phyloP scores from a whole-genome alignment of 176 grass and related monocot species.

The Juncus effusus region DNA sequence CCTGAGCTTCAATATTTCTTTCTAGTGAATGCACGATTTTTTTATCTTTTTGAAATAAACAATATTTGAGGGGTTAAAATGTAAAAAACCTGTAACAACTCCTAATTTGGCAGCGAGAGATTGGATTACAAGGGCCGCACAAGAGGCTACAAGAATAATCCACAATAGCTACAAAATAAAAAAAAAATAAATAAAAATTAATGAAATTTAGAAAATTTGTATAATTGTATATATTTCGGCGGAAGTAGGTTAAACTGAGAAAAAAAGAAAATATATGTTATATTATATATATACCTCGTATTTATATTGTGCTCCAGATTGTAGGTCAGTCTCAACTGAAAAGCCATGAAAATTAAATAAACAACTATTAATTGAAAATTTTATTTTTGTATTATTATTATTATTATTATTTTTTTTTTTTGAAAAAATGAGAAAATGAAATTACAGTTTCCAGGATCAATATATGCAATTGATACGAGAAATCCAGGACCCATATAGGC shows the following conservation, averaged over 20 bases:
- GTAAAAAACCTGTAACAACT: conserved; percentile 67
- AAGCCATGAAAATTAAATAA: not conserved
- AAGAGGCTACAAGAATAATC: conserved; percentile 95
- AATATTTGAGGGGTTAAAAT: not conserved
- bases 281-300: conserved; percentile 60
- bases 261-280: not conserved
- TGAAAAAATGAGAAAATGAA: not conserved
- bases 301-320: conserved; percentile 88
- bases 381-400: too few relatives aligned
- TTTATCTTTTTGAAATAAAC: too few relatives aligned
- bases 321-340: conserved; percentile 93
- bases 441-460: conserved; percentile 99
- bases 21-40: too few relatives aligned
- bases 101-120: conserved; percentile 91
- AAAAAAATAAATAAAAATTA: conserved; percentile 21
- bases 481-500: conserved; percentile 93
- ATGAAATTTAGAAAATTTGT: not conserved
- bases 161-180: conserved; percentile 70
- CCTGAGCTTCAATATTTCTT: too few relatives aligned
- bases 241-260: not conserved
- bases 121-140: conserved; percentile 94
- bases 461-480: conserved; percentile 92
- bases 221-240: not conserved
- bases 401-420: too few relatives aligned
- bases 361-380: conserved; percentile 6